Percentiles rank a stretch among this genome's conserved stretches.
Conservation (phyloP, 768 basidiomycete genomes). For the Saitozyma sp. region DNA sequence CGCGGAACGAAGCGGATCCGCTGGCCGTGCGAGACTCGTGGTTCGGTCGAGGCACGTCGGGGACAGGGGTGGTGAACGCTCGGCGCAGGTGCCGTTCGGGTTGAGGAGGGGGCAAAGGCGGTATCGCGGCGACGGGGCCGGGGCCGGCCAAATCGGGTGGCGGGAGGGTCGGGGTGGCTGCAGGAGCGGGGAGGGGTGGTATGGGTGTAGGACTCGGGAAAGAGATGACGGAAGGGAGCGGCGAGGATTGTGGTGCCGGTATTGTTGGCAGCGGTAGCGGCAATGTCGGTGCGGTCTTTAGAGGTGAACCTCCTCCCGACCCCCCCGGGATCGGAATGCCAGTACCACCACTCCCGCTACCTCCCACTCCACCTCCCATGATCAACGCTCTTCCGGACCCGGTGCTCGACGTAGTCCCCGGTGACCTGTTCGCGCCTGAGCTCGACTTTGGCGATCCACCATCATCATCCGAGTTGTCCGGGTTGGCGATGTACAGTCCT, state of each 20-base stretch:
- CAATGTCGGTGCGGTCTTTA: constrained; percentile 3
- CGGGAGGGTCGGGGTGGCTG: constrained; percentile 1
- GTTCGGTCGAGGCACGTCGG: constrained; percentile 12
- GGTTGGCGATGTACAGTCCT: constrained; percentile 43
- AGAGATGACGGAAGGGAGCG: constrained; percentile 18
- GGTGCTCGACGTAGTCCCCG: constrained; percentile 28
- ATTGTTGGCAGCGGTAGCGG: constrained; percentile 19
- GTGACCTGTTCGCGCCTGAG: constrained; percentile 18
- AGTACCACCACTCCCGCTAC: not conserved
- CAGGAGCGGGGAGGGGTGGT: constrained; percentile 6
- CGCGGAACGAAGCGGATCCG: constrained; percentile 10
- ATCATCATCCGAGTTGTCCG: constrained; percentile 45
- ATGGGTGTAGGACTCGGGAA: constrained; percentile 12
- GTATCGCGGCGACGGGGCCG: constrained; percentile 2
- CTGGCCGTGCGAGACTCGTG: constrained; percentile 27
- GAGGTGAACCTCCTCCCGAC: too few species aligned
- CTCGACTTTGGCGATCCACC: constrained; percentile 8
- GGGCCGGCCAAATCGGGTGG: not conserved
- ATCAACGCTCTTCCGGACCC: constrained; percentile 8
- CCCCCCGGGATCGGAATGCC: too few species aligned
- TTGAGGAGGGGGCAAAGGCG: constrained; percentile 45
- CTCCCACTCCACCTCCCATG: not conserved
- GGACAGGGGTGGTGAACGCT: constrained; percentile 35
- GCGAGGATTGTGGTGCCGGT: constrained; percentile 38
- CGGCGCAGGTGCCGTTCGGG: constrained; percentile 41